These are phyloP conservation scores for Pyrenophora graminea DNA, from an alignment of 2,329 filamentous ascomycete species.

Conservation along the genomic window DNA sequence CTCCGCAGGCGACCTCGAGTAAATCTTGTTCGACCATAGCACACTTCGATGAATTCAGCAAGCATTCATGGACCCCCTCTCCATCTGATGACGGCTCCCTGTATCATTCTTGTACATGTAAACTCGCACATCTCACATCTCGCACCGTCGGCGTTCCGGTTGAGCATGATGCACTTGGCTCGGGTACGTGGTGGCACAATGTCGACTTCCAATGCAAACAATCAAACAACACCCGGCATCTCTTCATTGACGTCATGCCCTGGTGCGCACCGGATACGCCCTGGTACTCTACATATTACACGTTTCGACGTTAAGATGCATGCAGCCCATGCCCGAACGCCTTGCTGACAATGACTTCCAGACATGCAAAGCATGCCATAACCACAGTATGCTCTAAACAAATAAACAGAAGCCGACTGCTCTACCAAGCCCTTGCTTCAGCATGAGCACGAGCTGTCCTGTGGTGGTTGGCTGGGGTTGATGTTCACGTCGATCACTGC, in stretches of 20 bases:
- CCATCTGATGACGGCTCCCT: conserved; percentile 29
- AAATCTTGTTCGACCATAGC: conserved; percentile 11
- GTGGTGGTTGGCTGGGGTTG: conserved; percentile 66
- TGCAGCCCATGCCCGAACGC: conserved; percentile 41
- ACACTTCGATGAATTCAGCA: conserved; percentile 16
- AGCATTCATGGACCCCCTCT: conserved; percentile 20
- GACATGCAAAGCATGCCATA: conserved; percentile 35
- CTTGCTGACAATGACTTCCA: conserved; percentile 45
- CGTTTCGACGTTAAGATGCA: conserved; percentile 16
- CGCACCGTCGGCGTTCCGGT: conserved; percentile 35
- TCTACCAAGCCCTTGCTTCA: conserved; percentile 21
- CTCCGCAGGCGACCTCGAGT: conserved; percentile 42
- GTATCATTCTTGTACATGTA: conserved; percentile 46
- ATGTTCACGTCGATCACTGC: conserved; percentile 94
- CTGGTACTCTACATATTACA: conserved; percentile 45
- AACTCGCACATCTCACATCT: conserved; percentile 29
- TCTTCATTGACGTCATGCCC: conserved; percentile 27
- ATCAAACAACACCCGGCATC: conserved; percentile 15
- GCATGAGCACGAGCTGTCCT: conserved; percentile 57
- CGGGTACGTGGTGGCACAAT: conserved; percentile 27
- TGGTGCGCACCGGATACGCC: conserved; percentile 21
- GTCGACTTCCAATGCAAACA: conserved; percentile 25
- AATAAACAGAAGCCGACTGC: conserved; percentile 20
- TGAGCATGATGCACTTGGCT: conserved; percentile 21
- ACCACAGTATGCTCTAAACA: conserved; percentile 42